Percentiles rank a stretch among this genome's conserved stretches.
These are phyloP conservation scores for Cryptococcus sp. DNA, from an alignment of 1,284 basidiomycete species.

Conservation along the genomic window DNA sequence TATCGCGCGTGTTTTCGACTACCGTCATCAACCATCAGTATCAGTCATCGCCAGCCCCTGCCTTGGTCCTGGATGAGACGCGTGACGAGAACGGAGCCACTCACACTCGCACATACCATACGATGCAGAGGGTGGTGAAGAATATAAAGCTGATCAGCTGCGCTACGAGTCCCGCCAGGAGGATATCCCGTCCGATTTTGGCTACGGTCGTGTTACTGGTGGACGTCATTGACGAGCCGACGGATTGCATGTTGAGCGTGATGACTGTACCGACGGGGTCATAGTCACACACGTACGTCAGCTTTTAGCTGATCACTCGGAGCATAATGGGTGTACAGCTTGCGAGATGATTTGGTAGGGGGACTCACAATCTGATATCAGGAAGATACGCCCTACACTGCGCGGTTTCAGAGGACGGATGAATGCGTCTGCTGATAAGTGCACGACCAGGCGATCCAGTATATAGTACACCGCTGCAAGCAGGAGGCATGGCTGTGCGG, in stretches of 20 bases:
- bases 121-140: slow-evolving; percentile 62
- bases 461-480: slow-evolving; percentile 71
- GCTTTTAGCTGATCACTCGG: too few relatives aligned
- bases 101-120: slow-evolving; percentile 63
- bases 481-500: slow-evolving; percentile 65
- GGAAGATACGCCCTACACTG: slow-evolving; percentile 38
- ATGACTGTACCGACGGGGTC: too few relatives aligned
- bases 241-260: too few relatives aligned
- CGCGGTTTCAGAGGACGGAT: slow-evolving; percentile 50
- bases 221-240: too few relatives aligned
- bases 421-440: slow-evolving; percentile 59
- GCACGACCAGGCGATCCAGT: slow-evolving; percentile 63
- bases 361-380: slow-evolving; percentile 59
- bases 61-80: too few relatives aligned
- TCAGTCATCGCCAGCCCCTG: too few relatives aligned
- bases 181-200: slow-evolving; percentile 58
- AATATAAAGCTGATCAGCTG: slow-evolving; percentile 66
- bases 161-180: slow-evolving; percentile 64
- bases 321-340: neutral
- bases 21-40: neutral
- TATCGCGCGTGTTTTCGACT: slow-evolving; percentile 60
- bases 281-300: too few relatives aligned
- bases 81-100: slow-evolving; percentile 7
- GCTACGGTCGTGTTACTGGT: too few relatives aligned
- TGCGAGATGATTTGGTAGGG: neutral